These are phyloP conservation scores for Erythrophleum fordii DNA, from an alignment of 306 rosid species.

Conservation along the genomic window DNA sequence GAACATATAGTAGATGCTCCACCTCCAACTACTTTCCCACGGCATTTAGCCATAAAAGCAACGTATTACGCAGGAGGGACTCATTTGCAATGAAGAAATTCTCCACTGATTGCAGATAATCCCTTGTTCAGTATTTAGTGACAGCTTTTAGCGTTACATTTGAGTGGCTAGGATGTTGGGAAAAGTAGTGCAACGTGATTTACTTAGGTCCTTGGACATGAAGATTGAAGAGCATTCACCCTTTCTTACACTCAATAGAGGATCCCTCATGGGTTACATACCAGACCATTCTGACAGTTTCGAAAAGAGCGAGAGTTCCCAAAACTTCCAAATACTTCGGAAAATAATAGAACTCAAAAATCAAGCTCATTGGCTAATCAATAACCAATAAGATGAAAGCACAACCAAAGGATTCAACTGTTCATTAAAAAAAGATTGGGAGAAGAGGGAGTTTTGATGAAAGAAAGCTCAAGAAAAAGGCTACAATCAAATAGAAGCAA, in stretches of 20 bases:
- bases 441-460: slow-evolving; percentile 32
- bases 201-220: slow-evolving; percentile 48
- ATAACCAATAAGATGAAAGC: slow-evolving; percentile 43
- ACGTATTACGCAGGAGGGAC: slow-evolving; percentile 50
- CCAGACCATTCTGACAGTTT: slow-evolving; percentile 43
- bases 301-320: slow-evolving; percentile 27
- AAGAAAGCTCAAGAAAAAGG: slow-evolving; percentile 38
- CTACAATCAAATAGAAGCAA: slow-evolving; percentile 21
- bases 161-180: slow-evolving; percentile 43
- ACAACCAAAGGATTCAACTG: slow-evolving; percentile 36
- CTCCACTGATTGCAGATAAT: slow-evolving; percentile 62
- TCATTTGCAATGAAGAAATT: slow-evolving; percentile 54
- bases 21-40: slow-evolving; percentile 53
- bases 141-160: slow-evolving; percentile 44
- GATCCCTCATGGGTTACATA: slow-evolving; percentile 46
- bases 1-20: slow-evolving; percentile 62
- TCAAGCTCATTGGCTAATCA: slow-evolving; percentile 27
- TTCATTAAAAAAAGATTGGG: slow-evolving; percentile 31
- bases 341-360: slow-evolving; percentile 37
- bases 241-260: slow-evolving; percentile 41
- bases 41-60: slow-evolving; percentile 55
- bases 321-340: slow-evolving; percentile 36
- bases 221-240: slow-evolving; percentile 43
- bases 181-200: slow-evolving; percentile 44
- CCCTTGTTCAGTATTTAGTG: slow-evolving; percentile 54